A percentile compares a stretch with the other conserved stretches of the same genome.
Evolutionary conservation across 2,329 filamentous ascomycete genomes (phyloP).

Genomic region (Emergomyces africanus): DNA sequence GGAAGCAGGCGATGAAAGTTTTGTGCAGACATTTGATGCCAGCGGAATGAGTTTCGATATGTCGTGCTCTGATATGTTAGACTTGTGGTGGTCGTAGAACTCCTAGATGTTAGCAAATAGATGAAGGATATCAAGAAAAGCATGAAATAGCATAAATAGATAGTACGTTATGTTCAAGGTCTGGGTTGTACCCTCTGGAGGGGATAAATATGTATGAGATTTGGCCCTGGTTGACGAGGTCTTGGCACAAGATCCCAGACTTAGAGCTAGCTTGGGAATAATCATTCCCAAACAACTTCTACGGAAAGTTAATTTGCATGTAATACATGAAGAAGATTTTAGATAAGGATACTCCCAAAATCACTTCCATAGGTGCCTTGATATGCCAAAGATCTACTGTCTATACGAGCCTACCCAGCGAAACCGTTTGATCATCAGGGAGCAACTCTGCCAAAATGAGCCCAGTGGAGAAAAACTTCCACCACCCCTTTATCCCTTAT

Average conservation of each 20-base stretch:
- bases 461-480: conserved; percentile 45
- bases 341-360: not conserved
- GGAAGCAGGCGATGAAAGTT: not conserved
- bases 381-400: not conserved
- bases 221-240: not conserved
- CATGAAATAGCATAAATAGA: too few relatives aligned
- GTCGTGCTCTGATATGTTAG: too few relatives aligned
- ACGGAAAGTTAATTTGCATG: too few relatives aligned
- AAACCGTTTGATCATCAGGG: not conserved
- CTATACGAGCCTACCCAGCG: not conserved
- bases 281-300: not conserved
- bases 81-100: too few relatives aligned
- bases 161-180: too few relatives aligned
- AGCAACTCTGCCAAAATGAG: conserved; percentile 18
- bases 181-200: too few relatives aligned
- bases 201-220: too few relatives aligned
- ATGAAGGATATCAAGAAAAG: too few relatives aligned
- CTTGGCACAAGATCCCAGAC: not conserved
- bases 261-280: too few relatives aligned
- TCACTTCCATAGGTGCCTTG: not conserved
- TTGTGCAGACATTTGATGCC: not conserved
- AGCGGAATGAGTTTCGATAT: not conserved
- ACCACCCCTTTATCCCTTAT: conserved; percentile 81
- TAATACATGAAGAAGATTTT: not conserved
- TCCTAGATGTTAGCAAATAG: too few relatives aligned